These are phyloP conservation scores for Fraxinus sp. DNA, from an alignment of 305 asterid species.

Conservation along the genomic window DNA sequence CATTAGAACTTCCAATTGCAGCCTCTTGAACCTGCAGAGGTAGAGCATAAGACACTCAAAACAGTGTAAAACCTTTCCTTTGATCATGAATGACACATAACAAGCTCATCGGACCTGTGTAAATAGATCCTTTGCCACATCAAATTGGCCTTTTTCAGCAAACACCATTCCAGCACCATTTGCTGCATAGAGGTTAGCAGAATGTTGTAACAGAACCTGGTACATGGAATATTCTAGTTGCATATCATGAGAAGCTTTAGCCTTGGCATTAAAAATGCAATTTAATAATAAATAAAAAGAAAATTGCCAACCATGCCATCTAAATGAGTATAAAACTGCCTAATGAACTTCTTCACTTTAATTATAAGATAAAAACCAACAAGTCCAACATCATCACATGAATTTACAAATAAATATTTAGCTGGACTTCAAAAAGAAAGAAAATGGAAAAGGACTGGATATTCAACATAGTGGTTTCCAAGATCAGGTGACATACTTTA, in stretches of 20 bases:
- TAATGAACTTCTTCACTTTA: background rate
- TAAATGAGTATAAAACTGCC: conserved; percentile 3
- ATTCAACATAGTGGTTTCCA: conserved; percentile 9
- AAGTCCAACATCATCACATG: conserved; percentile 8
- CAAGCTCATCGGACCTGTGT: conserved; percentile 66
- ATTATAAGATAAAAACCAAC: background rate
- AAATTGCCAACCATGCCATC: background rate
- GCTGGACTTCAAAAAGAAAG: background rate
- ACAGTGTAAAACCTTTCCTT: conserved; percentile 13
- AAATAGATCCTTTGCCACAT: conserved; percentile 89
- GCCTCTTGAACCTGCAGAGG: conserved; percentile 90
- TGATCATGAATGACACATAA: conserved; percentile 16
- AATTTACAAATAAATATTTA: background rate
- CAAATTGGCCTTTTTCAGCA: conserved; percentile 95
- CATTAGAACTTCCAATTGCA: conserved; percentile 85
- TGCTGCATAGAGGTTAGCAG: conserved; percentile 93
- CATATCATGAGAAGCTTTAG: conserved; percentile 14
- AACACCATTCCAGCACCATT: conserved; percentile 95
- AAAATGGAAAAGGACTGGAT: background rate
- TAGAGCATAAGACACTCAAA: conserved; percentile 18
- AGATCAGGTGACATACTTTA: conserved; percentile 48
- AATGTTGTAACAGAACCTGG: conserved; percentile 82
- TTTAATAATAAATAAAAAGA: background rate
- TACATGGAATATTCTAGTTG: conserved; percentile 25
- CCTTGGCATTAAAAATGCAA: conserved; percentile 4